phyloP scores from a whole-genome alignment of 768 basidiomycete species.

The Sporobolomyces roseus region DNA sequence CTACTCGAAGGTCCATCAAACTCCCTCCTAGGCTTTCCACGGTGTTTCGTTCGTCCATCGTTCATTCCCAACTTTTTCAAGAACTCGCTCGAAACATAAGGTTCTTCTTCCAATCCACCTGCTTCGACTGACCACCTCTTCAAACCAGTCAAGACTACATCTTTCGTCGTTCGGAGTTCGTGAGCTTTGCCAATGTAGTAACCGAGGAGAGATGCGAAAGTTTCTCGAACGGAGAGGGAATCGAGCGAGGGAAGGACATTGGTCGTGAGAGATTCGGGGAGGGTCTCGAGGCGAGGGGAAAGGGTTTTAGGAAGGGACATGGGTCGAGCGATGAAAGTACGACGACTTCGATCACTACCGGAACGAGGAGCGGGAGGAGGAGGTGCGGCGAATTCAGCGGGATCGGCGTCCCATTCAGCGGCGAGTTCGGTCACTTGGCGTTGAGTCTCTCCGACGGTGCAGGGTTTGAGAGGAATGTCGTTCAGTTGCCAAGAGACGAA shows the following conservation, averaged over 20 bases:
- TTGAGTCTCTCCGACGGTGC: slow-evolving; percentile 56
- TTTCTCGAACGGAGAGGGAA: slow-evolving; percentile 54
- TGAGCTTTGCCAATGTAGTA: slow-evolving; percentile 61
- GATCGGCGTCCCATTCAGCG: slow-evolving; percentile 54
- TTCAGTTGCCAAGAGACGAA: slow-evolving; percentile 62
- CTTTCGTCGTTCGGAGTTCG: slow-evolving; percentile 55
- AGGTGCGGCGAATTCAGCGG: slow-evolving; percentile 23
- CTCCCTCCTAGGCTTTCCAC: slow-evolving; percentile 21
- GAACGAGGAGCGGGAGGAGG: neutral
- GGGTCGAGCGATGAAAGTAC: slow-evolving; percentile 2
- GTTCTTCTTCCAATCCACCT: slow-evolving; percentile 56
- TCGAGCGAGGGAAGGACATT: slow-evolving; percentile 44
- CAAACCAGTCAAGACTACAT: slow-evolving; percentile 57
- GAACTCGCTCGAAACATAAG: slow-evolving; percentile 57
- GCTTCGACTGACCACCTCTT: slow-evolving; percentile 62
- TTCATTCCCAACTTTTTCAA: slow-evolving; percentile 52
- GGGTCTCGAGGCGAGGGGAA: slow-evolving; percentile 43
- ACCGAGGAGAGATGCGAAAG: slow-evolving; percentile 66
- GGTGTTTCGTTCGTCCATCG: slow-evolving; percentile 31
- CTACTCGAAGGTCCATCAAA: neutral
- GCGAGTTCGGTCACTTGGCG: slow-evolving; percentile 56
- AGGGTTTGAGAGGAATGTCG: slow-evolving; percentile 65
- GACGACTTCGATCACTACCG: neutral
- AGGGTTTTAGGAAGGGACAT: slow-evolving; percentile 33
- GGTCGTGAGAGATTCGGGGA: slow-evolving; percentile 42